Conservation (phyloP, 176 grass and related monocot species). For the Aegilops longissima region DNA sequence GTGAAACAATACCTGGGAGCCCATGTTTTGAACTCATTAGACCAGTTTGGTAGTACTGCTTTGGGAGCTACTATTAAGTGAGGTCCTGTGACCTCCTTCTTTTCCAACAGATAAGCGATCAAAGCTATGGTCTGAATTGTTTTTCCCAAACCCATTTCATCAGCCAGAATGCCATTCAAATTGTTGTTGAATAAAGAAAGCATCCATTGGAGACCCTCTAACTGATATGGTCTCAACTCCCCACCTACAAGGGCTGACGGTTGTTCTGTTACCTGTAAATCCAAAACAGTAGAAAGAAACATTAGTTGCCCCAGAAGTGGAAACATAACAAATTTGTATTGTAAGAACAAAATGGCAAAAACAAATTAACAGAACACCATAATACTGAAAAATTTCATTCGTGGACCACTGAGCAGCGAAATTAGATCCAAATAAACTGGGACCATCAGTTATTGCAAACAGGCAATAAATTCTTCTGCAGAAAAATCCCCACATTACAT, state of each 20-base stretch:
- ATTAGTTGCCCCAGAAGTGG: constrained; percentile 21
- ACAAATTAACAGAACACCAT: constrained; percentile 8
- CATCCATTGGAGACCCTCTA: constrained; percentile 99
- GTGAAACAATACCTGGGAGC: constrained; percentile 71
- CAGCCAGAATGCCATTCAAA: constrained; percentile 97
- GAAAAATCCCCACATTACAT: constrained; percentile 2
- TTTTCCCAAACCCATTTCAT: constrained; percentile 99
- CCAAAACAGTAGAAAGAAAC: constrained; percentile 30
- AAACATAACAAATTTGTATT: constrained; percentile 8
- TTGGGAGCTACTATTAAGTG: constrained; percentile 98
- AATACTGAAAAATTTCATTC: constrained; percentile 5
- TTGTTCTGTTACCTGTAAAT: constrained; percentile 87
- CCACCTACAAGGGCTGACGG: constrained; percentile 86
- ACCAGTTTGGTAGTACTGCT: constrained; percentile 98
- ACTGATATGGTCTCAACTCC: constrained; percentile 81
- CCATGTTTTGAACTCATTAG: constrained; percentile 92
- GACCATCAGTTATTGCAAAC: constrained; percentile 10
- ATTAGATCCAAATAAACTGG: constrained; percentile 18
- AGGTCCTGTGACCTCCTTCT: constrained; percentile 86
- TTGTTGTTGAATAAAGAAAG: constrained; percentile 99
- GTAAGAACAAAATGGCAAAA: not conserved
- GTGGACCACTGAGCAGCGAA: not conserved
- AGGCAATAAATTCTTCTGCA: not conserved
- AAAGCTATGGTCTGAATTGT: constrained; percentile 99
- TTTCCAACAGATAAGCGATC: constrained; percentile 90